Evolutionary conservation across 176 grass and related monocot species (phyloP).

Genomic region (maize (Zea mays)): DNA sequence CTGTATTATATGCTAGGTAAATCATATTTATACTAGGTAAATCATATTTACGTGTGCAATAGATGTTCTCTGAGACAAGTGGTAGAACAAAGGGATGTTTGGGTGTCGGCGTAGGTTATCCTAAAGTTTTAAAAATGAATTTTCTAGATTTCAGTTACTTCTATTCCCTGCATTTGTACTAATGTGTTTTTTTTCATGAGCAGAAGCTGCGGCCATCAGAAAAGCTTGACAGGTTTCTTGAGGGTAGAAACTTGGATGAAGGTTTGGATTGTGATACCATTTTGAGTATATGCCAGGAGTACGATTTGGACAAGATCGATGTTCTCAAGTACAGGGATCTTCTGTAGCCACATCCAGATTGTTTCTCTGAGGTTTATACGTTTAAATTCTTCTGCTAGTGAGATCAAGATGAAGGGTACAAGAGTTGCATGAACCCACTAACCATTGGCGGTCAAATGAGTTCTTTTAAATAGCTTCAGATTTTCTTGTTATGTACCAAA

Average conservation of each 20-base stretch:
- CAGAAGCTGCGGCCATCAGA: constrained; percentile 62
- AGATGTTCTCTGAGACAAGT: constrained; percentile 12
- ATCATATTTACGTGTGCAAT: background rate
- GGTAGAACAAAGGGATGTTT: constrained; percentile 1
- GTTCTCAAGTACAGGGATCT: constrained; percentile 74
- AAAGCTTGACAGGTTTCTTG: constrained; percentile 55
- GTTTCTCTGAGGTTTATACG: constrained; percentile 8
- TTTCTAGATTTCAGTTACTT: constrained; percentile 7
- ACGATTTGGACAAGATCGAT: constrained; percentile 71
- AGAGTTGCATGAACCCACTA: constrained; percentile 19
- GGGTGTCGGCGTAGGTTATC: background rate
- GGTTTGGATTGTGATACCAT: constrained; percentile 67
- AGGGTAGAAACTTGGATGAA: constrained; percentile 51
- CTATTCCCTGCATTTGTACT: constrained; percentile 8
- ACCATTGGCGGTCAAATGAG: background rate
- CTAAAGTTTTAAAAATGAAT: background rate
- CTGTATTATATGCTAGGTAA: background rate
- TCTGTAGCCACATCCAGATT: constrained; percentile 40
- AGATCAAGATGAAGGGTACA: constrained; percentile 22
- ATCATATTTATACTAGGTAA: background rate
- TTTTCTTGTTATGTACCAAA: background rate
- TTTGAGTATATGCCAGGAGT: constrained; percentile 62
- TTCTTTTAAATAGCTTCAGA: background rate
- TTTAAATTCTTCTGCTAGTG: constrained; percentile 16
- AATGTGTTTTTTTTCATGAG: constrained; percentile 22